Evolutionary conservation across 2,329 filamentous ascomycete genomes (phyloP), one percentile per base, ranked within the genome.

Genomic region (Fusarium buharicum): DNA sequence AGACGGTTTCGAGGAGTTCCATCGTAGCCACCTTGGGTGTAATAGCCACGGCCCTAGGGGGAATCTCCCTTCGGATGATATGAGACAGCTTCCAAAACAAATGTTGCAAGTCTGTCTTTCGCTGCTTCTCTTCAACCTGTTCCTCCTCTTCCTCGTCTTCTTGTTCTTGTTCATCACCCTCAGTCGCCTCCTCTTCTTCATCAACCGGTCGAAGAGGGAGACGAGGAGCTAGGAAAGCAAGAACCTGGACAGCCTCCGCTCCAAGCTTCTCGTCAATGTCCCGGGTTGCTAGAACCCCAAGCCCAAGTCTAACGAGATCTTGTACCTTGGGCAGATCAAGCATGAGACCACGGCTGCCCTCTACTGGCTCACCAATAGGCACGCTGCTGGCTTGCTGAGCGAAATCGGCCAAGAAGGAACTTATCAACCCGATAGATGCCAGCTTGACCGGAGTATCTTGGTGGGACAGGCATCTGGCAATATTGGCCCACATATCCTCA

Each of bases 381-480:
- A 77, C 54, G 86, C 83, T 27, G 72, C 74, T 27, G 80, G 79
- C 39, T 82, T 84, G 69, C 85, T 84, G 84, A 18, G 90, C 90
- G 63, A 96, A 87, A 73, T 97, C 91, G 4, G 88, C 85, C 67
- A 97, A 87, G 75, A 91, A 95, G n/a, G 84, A 81, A 41, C 89
- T 89, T 36, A 93, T 78, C 16, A 98, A 80, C 58, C 86, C 88
- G 11, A 93, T 86, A 16, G 92, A 86, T 8, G 88, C 88, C 45
- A 92, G 83, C 74, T 95, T 94, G 56, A 97, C 88, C 74, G 87
- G 86, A 3, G 85, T 78, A 64, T 95, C 86, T 2, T 86, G 84
- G 70, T 92, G 91, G 17, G 87, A 86, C 16, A 97, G 83, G 65
- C 89, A 90, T 33, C 82, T 80, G 50, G 87, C 84, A 14, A 95